Evolutionary conservation across 2,329 filamentous ascomycete species (phyloP).

Genomic region (Mycosphaerella sp.): DNA sequence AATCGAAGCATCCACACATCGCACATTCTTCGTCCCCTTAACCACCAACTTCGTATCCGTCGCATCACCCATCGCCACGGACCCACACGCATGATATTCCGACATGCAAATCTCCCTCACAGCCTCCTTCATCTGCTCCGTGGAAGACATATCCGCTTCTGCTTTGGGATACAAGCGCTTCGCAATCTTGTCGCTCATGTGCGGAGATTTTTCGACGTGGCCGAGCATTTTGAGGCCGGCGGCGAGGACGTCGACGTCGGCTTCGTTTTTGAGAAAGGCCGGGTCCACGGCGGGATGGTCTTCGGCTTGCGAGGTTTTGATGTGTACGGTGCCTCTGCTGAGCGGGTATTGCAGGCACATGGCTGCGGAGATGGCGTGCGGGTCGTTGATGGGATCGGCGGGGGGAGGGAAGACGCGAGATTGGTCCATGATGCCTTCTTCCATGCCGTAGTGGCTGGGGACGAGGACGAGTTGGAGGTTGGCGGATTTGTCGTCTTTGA

Average conservation of each 20-base stretch:
- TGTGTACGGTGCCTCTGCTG: constrained; percentile 31
- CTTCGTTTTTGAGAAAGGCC: constrained; percentile 38
- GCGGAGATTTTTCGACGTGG: constrained; percentile 39
- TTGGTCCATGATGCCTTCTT: constrained; percentile 29
- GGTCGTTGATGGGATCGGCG: constrained; percentile 17
- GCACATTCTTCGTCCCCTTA: constrained; percentile 34
- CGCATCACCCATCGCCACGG: constrained; percentile 40
- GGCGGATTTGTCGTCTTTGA: constrained; percentile 34
- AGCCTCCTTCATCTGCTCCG: constrained; percentile 25
- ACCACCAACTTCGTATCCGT: constrained; percentile 36
- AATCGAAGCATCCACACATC: constrained; percentile 36
- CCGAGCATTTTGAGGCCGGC: constrained; percentile 37
- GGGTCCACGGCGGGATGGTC: constrained; percentile 27
- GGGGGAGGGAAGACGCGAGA: constrained; percentile 26
- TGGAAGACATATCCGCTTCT: constrained; percentile 23
- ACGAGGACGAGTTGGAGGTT: constrained; percentile 37
- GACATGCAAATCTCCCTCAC: constrained; percentile 26
- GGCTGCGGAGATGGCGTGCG: constrained; percentile 25
- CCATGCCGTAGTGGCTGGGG: constrained; percentile 29
- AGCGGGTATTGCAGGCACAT: constrained; percentile 32
- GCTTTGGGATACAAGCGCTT: constrained; percentile 32
- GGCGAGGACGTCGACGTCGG: constrained; percentile 41
- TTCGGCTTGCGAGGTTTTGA: constrained; percentile 26
- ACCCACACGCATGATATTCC: constrained; percentile 38
- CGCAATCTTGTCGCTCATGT: constrained; percentile 39